Conservation (phyloP, 148 eudicot genomes). For the Diospyros lotus region DNA sequence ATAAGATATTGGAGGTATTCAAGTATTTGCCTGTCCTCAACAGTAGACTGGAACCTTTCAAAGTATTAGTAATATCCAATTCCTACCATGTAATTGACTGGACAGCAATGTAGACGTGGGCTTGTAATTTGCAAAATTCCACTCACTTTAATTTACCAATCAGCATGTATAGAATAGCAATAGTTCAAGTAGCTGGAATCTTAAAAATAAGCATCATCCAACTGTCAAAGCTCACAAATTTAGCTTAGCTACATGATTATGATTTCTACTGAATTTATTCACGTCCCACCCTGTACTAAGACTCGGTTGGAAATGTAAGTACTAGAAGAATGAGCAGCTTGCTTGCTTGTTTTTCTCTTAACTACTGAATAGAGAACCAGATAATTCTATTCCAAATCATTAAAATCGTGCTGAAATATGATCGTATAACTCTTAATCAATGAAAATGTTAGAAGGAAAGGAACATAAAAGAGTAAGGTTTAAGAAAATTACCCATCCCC, state of each 20-base stretch:
- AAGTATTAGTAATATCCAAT: too few relatives aligned
- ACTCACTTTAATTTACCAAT: too few relatives aligned
- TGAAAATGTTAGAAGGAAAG: neutral
- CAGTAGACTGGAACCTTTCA: too few relatives aligned
- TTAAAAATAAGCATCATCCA: too few relatives aligned
- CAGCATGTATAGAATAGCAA: too few relatives aligned
- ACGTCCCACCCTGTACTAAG: neutral
- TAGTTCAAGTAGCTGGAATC: too few relatives aligned
- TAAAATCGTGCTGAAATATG: neutral
- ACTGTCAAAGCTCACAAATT: neutral
- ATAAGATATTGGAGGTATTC: too few relatives aligned
- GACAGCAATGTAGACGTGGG: too few relatives aligned
- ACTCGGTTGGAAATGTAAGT: neutral
- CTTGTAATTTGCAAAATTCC: too few relatives aligned
- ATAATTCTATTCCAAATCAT: neutral
- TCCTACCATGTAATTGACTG: too few relatives aligned
- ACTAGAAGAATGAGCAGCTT: neutral
- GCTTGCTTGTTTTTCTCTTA: neutral
- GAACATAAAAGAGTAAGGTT: neutral
- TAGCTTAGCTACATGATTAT: neutral
- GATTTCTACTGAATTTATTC: neutral
- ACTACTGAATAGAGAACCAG: neutral
- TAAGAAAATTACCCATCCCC: conserved; percentile 64
- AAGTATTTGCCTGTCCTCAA: too few relatives aligned
- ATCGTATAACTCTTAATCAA: neutral